Evolutionary conservation across 148 eudicot species (phyloP).

Genomic region (Selenicereus undatus): DNA sequence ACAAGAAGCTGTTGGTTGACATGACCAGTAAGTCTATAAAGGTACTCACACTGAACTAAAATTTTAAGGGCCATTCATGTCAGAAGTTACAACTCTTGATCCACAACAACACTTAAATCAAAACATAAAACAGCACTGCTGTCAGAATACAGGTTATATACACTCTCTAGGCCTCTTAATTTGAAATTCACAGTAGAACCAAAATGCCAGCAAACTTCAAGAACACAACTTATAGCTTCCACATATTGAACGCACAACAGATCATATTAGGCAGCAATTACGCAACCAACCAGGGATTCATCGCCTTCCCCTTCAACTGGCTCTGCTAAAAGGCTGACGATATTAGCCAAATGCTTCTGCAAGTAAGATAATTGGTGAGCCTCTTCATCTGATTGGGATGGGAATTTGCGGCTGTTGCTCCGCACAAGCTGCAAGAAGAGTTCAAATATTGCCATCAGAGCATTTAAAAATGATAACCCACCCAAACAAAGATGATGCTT

Average conservation of each 20-base stretch:
- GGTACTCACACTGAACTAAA: not conserved
- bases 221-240: not conserved
- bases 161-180: not conserved
- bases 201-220: not conserved
- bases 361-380: constrained; percentile 92
- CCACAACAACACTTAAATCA: not conserved
- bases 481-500: not conserved
- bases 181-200: constrained; percentile 1
- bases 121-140: not conserved
- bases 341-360: constrained; percentile 87
- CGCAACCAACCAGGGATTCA: constrained; percentile 67
- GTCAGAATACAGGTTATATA: not conserved
- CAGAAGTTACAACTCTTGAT: not conserved
- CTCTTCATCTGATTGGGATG: constrained; percentile 98
- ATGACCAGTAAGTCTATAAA: not conserved
- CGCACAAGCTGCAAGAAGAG: constrained; percentile 72
- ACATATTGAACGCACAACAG: not conserved
- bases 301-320: constrained; percentile 77
- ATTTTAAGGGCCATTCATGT: not conserved
- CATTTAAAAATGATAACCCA: not conserved
- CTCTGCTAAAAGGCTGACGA: constrained; percentile 85
- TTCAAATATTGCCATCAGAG: not conserved
- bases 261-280: constrained; percentile 1
- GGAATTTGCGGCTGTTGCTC: constrained; percentile 87
- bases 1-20: not conserved